These are phyloP conservation scores for Astrothelium subdiscretum DNA, from an alignment of 495 filamentous ascomycete genomes.

Conservation along the genomic window DNA sequence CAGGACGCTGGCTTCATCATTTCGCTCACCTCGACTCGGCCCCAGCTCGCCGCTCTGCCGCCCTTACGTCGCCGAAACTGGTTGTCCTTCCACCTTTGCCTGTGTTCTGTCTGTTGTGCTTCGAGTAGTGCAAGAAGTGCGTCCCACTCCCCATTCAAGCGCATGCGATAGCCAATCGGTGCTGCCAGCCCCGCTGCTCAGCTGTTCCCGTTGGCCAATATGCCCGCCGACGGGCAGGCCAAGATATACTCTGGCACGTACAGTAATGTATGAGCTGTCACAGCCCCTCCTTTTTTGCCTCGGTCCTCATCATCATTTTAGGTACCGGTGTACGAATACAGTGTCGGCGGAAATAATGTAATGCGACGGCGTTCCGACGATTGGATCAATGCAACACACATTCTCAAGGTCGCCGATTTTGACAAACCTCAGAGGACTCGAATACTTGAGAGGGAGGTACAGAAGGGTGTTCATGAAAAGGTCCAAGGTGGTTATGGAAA, in stretches of 20 bases:
- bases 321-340: conserved; percentile 86
- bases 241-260: conserved; percentile 83
- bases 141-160: neutral
- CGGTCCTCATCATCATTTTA: conserved; percentile 24
- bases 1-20: no score
- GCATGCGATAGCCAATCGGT: neutral
- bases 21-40: neutral
- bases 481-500: conserved; percentile 97
- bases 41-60: neutral
- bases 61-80: neutral
- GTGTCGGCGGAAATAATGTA: conserved; percentile 63
- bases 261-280: conserved; percentile 60
- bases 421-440: conserved; percentile 88
- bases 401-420: conserved; percentile 62
- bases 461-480: conserved; percentile 93
- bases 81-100: neutral
- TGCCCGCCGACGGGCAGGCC: conserved; percentile 11
- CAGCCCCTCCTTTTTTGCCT: neutral
- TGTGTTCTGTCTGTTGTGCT: neutral
- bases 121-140: neutral
- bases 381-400: conserved; percentile 36
- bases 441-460: conserved; percentile 91
- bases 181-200: neutral
- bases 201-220: neutral
- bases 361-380: conserved; percentile 70